Evolutionary conservation across 2,329 filamentous ascomycete species (phyloP), one percentile per base, ranked within the genome.

Genomic region (Ilyonectria mors-panacis): DNA sequence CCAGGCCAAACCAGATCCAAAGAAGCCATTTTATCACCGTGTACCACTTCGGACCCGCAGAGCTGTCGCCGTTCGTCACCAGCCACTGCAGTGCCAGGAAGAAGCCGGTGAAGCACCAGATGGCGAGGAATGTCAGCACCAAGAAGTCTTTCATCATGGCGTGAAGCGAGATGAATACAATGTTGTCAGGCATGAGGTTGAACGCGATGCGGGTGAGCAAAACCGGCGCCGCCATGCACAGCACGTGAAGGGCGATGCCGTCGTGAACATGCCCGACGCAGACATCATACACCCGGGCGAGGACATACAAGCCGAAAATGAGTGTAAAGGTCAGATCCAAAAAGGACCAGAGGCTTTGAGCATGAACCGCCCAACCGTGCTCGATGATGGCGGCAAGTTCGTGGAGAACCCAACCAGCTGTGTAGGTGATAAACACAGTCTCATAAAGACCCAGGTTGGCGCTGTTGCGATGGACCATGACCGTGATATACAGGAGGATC

Each of bases 1-100:
- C 91, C 0, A 93, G 86, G 0, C 91, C 91, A 72, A 93, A 93
- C 91, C 91, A 93, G 70, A 93, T 92, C 89, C 89, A 93, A 0
- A 93, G 83, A 83, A 93, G 91, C 91, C 91, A 93, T 77, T 93
- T 93, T 13, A 86, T 86, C 47, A 93, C 91, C 0, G 89, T 92
- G 10, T 78, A 74, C 75, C 81, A 83, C 12, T 70, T 69, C 0
- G 78, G 76, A 2, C 68, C 66, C 9, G 76, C 53, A 65, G 71
- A 62, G 28, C 56, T 60, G 33, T 55, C 72, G 8, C 67, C 50
- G 9, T 59, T 65, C 0, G 71, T 73, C 12, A 78, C 72, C 3
- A 93, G 85, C 91, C 91, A 93, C 65, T 87, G 85, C 78, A 93
- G 85, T 1, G 90, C 88, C 7, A 93, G 82, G 4, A 93, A 80